These are phyloP conservation scores for Cadophora gregata DNA, from an alignment of 2,329 filamentous ascomycete species.

Conservation along the genomic window DNA sequence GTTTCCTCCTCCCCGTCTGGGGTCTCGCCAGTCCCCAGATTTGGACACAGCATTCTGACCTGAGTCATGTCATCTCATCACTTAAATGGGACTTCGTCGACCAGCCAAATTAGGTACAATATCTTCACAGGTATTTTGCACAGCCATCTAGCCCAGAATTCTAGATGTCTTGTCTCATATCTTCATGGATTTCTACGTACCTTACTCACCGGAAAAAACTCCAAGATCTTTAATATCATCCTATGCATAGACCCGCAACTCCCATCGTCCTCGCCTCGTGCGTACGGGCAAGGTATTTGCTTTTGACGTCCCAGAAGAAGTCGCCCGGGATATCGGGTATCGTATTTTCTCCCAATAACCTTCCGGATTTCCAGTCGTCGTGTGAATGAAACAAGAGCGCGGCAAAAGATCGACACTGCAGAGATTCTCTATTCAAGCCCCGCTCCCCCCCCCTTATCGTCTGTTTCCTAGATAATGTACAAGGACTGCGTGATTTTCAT, in stretches of 20 bases:
- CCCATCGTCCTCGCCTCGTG: too few relatives aligned
- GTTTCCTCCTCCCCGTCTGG: neutral
- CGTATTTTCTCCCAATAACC: constrained; percentile 4
- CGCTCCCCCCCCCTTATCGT: too few relatives aligned
- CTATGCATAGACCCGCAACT: too few relatives aligned
- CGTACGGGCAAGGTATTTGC: too few relatives aligned
- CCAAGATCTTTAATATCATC: neutral
- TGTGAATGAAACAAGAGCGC: too few relatives aligned
- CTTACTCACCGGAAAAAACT: neutral
- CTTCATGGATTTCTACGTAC: neutral
- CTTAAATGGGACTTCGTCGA: neutral
- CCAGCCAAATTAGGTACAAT: neutral
- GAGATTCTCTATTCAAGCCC: too few relatives aligned
- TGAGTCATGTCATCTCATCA: constrained; percentile 12
- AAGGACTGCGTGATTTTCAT: too few relatives aligned
- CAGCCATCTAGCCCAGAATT: neutral
- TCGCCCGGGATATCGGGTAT: neutral
- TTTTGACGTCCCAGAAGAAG: neutral
- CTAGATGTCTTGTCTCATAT: neutral
- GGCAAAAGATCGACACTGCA: too few relatives aligned
- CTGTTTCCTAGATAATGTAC: too few relatives aligned
- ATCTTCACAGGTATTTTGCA: neutral
- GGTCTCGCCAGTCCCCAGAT: neutral
- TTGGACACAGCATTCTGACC: neutral
- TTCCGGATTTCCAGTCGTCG: neutral